Evolutionary conservation across 1,139 yeast species (phyloP), one percentile per base, ranked within the genome.

Genomic region (Nakaseomyces bracarensis): DNA sequence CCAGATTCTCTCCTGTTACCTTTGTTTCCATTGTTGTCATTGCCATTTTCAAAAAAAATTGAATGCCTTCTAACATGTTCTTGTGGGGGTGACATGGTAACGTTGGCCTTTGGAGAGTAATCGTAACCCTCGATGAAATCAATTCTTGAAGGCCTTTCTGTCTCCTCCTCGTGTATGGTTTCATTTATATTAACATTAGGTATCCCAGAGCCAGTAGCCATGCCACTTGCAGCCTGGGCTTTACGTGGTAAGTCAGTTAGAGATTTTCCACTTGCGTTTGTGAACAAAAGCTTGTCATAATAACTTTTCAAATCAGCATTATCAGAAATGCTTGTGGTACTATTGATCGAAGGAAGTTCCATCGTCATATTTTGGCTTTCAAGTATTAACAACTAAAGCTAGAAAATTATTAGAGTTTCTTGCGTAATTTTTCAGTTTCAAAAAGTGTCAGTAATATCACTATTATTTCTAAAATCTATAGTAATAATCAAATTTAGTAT

Each of bases 321-420:
- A 43, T 60, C 64, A n/a, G 64, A 58, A 22, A 60, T 49, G 43
- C 60, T 54, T 4, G 64, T 58, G 7, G 59, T 53, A 43, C 63
- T 58, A 43, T 52, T 60, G 19, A 60, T 54, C 20, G 61, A 57
- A 14, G 63, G 64, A 27, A 58, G 45, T 39, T 57, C 63, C 21
- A 35, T 18, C 21, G 38, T 34, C 36, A 33, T 33, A 21, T 20
- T 13, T 21, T 15, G 36, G 10, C n/a, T 3, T 20, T 9, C n/a
- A 11, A 27, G 14, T 7, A 14, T 27, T 4, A 27, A 14, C 13
- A 14, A 10, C 25, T 22, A 22, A 10, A 22, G 10, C 10, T 22
- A 22, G 25, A 10, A 22, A 10, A 22, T 22, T 10, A 7, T 6
- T 7, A 11, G n/a, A 25, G 28, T 26, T 10, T 26, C n/a, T 26